Percentiles rank a stretch among this genome's conserved stretches.
phyloP scores from a whole-genome alignment of 768 basidiomycete genomes.

The Pholiota molesta region DNA sequence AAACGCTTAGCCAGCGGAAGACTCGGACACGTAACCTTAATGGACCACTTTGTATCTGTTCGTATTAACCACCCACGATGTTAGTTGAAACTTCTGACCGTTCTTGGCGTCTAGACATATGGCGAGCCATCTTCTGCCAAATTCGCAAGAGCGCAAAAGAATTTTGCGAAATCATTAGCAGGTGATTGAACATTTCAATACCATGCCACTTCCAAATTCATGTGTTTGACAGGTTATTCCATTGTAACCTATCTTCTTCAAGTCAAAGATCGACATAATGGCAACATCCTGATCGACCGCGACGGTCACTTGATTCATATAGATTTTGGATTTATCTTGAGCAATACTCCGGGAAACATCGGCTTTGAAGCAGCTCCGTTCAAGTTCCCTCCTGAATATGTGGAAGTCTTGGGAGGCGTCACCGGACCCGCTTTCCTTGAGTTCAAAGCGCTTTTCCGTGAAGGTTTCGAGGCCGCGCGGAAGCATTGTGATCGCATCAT shows the following conservation, averaged over 20 bases:
- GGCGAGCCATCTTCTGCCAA: conserved; percentile 87
- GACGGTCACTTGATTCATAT: conserved; percentile 97
- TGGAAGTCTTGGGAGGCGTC: conserved; percentile 92
- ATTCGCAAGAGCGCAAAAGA: conserved; percentile 88
- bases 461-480: conserved; percentile 91
- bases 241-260: conserved; percentile 95
- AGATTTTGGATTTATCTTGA: conserved; percentile 98
- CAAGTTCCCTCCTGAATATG: conserved; percentile 93
- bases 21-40: conserved; percentile 83
- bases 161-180: conserved; percentile 92
- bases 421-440: conserved; percentile 75
- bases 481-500: conserved; percentile 97
- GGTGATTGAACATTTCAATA: conserved; percentile 39
- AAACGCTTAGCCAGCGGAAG: conserved; percentile 79
- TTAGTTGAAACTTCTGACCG: not conserved
- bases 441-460: conserved; percentile 86
- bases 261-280: conserved; percentile 98
- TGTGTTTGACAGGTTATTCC: conserved; percentile 70
- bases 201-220: not conserved
- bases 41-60: conserved; percentile 91
- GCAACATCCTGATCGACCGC: conserved; percentile 94
- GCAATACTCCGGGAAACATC: conserved; percentile 96
- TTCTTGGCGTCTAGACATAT: conserved; percentile 62
- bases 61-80: conserved; percentile 27
- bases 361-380: conserved; percentile 99